phyloP scores from a whole-genome alignment of 129 eudicot species.

The Centella asiatica region DNA sequence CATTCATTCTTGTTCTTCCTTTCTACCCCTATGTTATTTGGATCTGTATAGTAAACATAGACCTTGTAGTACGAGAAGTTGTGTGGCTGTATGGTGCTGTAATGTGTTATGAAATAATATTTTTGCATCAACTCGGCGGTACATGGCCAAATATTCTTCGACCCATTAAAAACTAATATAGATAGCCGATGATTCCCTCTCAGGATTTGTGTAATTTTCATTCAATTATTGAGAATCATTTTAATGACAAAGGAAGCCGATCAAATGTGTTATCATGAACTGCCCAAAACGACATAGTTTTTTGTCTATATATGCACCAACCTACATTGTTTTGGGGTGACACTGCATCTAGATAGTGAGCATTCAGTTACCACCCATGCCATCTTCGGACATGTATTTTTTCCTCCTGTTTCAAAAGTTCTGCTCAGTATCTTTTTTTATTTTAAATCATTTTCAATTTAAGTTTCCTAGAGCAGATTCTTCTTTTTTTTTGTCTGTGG shows the following conservation, averaged over 20 bases:
- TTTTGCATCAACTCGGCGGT: background rate
- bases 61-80: background rate
- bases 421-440: background rate
- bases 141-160: background rate
- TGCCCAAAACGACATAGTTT: too few species aligned
- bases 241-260: background rate
- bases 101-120: constrained; percentile 1
- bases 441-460: background rate
- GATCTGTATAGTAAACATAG: background rate
- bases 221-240: background rate
- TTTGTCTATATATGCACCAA: too few species aligned
- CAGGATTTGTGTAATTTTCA: background rate
- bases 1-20: background rate
- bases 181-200: background rate
- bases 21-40: background rate
- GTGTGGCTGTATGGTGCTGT: background rate
- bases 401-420: background rate
- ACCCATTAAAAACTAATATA: background rate
- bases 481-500: background rate
- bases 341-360: too few species aligned
- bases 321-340: too few species aligned
- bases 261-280: too few species aligned
- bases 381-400: too few species aligned
- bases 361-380: too few species aligned
- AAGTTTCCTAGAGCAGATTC: background rate